Evolutionary conservation across 139 green algal species (phyloP), one percentile per base, ranked within the genome.

Genomic region (Gonium pectorale): DNA sequence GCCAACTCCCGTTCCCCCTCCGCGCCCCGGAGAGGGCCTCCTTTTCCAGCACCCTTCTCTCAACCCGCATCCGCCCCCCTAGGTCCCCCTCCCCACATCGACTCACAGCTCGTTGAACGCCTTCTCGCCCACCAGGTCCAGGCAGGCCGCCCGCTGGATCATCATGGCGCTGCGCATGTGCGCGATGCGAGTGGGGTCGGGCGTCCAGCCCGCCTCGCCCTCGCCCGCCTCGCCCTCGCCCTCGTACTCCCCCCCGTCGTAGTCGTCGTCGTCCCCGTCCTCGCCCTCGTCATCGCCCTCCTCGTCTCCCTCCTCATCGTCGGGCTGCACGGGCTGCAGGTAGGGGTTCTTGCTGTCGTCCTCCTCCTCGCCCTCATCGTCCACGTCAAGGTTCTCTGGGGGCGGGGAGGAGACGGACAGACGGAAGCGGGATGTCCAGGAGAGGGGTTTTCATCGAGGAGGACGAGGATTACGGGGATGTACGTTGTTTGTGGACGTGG

Each of bases 41-140:
- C n/a, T n/a, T n/a, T n/a, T n/a, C n/a, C n/a, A n/a, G n/a, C n/a
- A n/a, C n/a, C n/a, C n/a, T n/a, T n/a, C n/a, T n/a, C n/a, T 19
- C 31, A 26, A 43, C 60, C 11, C 56, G 26, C 56, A 13, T 31
- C 60, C 31, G 13, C n/a, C n/a, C n/a, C 3, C 1, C 56, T 35
- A 26, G 2, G 15, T n/a, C 56, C 8, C 60, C 6, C 60, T 4
- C n/a, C 29, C 60, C 60, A n/a, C 27, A 43, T 2, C 31, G 2
- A 88, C 87, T 90, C 82, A 90, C 88, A 91, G 88, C 59, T 91
- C 79, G 37, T 88, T 86, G 80, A 88, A 91, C 0, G 88, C 88
- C 38, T 88, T 85, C 46, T 89, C 83, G 13, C 88, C 88, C 8
- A 91, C 83, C 71, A 91, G 79, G 80, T 91, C 88, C 59, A 91